These are phyloP conservation scores for Angophora floribunda DNA, from an alignment of 345 rosid genomes.

Conservation along the genomic window DNA sequence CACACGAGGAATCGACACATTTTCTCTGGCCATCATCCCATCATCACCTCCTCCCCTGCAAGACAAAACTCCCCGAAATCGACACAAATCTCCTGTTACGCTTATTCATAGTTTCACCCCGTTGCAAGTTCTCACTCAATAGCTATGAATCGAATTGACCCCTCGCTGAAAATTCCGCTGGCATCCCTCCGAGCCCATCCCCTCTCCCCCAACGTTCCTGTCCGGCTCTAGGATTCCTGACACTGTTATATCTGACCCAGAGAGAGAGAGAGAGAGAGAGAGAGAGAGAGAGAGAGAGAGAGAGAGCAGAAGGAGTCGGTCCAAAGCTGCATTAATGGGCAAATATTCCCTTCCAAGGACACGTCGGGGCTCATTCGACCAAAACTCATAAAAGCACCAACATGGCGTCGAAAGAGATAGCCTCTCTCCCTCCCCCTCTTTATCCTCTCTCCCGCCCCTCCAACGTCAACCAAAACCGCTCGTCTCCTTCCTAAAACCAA, in stretches of 20 bases:
- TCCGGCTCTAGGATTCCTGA: not conserved
- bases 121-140: not conserved
- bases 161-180: not conserved
- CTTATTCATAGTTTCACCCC: not conserved
- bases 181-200: not conserved
- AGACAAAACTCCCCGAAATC: not conserved
- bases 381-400: not conserved
- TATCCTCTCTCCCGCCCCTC: not conserved
- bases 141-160: not conserved
- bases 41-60: not conserved
- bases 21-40: no score
- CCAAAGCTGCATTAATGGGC: not conserved
- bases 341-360: not conserved
- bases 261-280: not conserved
- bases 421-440: not conserved
- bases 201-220: not conserved
- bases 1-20: not conserved
- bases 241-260: not conserved
- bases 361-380: not conserved
- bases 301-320: not conserved
- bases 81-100: not conserved
- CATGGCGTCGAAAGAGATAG: not conserved
- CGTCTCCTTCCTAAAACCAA: not conserved
- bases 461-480: not conserved
- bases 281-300: not conserved